These are phyloP conservation scores for Priceomyces fermenticarens DNA, from an alignment of 805 yeast genomes.

Conservation along the genomic window DNA sequence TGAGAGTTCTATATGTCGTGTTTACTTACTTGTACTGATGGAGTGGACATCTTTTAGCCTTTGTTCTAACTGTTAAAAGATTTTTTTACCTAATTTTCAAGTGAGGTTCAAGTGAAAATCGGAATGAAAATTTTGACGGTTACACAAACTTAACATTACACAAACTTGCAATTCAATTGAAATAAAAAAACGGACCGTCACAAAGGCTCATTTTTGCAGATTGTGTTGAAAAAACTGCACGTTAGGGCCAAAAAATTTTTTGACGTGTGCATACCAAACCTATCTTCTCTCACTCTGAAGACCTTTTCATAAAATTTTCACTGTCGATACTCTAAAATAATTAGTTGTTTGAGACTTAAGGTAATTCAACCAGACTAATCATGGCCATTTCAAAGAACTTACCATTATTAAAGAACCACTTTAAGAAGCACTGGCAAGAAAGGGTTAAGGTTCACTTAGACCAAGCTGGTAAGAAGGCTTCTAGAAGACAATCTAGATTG, in stretches of 20 bases:
- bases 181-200: slow-evolving; percentile 2
- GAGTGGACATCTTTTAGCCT: slow-evolving; percentile 56
- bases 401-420: slow-evolving; percentile 99
- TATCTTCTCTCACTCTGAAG: slow-evolving; percentile 2
- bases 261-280: background rate
- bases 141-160: slow-evolving; percentile 3
- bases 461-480: slow-evolving; percentile 99
- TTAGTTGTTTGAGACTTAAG: slow-evolving; percentile 1
- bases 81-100: slow-evolving; percentile 1
- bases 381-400: slow-evolving; percentile 97
- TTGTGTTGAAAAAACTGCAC: background rate
- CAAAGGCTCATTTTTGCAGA: slow-evolving; percentile 1
- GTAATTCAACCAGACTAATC: slow-evolving; percentile 13
- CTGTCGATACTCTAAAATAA: background rate
- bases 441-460: slow-evolving; percentile 99
- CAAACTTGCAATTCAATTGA: background rate
- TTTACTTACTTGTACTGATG: slow-evolving; percentile 84
- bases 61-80: slow-evolving; percentile 3
- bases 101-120: slow-evolving; percentile 2
- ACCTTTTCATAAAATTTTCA: slow-evolving; percentile 5
- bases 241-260: slow-evolving; percentile 1
- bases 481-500: slow-evolving; percentile 94
- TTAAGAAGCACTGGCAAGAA: slow-evolving; percentile 99
- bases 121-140: slow-evolving; percentile 2
- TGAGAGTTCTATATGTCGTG: background rate